Base-by-base conservation (phyloP, 73 alveolate species). In the Uronychia binucleata region DNA sequence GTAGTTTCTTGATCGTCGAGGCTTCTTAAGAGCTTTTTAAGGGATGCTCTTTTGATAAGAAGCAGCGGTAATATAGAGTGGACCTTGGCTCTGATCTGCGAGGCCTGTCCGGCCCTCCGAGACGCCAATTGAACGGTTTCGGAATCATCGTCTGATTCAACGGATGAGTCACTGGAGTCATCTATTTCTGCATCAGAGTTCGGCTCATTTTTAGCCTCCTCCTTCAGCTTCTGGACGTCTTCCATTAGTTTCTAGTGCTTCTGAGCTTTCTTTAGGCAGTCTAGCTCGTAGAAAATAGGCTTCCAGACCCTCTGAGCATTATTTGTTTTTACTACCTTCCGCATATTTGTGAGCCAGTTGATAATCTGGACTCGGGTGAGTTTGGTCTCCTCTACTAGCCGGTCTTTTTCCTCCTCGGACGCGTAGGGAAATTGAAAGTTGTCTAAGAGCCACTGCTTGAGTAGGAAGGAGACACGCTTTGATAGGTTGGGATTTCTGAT, bases 311-410 rank as follows among this genome's bases (percentile, higher is more conserved):
- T 46, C 67, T 46, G 67, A 11, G 67, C n/a, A 19, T 5, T 11
- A 19, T 5, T 11, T 5, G 19, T 46, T 11, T 11, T 46, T 46
- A 46, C 67, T 46, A 46, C 67, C 67, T 46, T 46, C 19, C 67
- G 67, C 67, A 46, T 46, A 46, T 46, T 46, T 46, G 67, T 46
- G 67, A 46, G 67, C 67, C 67, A 46, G 67, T 46, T 46, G 67
- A 46, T 46, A 19, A 46, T 46, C 19, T 46, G 19, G 67, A 19
- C 19, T 5, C 67, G 67, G 5, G 67, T 11, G 67, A 46, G 67
- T 19, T 46, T 11, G 5, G 67, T 46, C 19, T 46, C n/a, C 67
- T 46, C 67, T 19, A 46, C 67, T 11, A 46, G 67, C n/a, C 5
- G 5, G 67, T 5, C 19, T 19, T 46, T 46, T 46, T 46, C 67